Evolutionary conservation across 2,329 filamentous ascomycete genomes (phyloP), one percentile per base, ranked within the genome.

Genomic region (Monosporascus sp.): DNA sequence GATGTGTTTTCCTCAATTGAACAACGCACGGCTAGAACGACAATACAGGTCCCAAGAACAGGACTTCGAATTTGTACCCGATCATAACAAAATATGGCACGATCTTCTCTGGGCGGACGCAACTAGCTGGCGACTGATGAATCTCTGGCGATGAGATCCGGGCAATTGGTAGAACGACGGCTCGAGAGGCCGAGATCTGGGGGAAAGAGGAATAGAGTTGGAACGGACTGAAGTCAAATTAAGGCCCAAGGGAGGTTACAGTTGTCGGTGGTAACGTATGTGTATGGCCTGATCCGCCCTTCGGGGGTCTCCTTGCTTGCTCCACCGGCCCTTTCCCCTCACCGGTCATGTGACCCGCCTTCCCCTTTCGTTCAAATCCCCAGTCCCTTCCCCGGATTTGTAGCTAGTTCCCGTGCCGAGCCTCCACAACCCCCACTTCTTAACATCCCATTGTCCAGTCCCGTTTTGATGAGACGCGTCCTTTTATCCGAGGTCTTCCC

Each of bases 341-440:
- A 60, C 48, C 47, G 37, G 54, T 60, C 58, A 59, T 51, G 52
- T 60, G 58, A 55, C 6, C 48, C 54, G 47, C 57, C 55, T 58
- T 58, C 58, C 58, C 49, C 24, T 55, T 56, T 20, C 9, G 39
- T n/a, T 5, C 6, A 8, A 4, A 9, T 43, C 18, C 39, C 39
- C 39, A 43, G 39, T 14, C 8, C 37, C 35, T 6, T 37, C 35
- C 51, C 51, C 56, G 55, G 54, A 55, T 51, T 56, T 52, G 50
- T 35, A 20, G 2, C 20, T 43, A 43, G 39, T 43, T n/a, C n/a
- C 39, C 39, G 39, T 11, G 17, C n/a, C 9, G 39, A 31, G 3
- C 1, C 39, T 18, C 39, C 18, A 22, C 8, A 18, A 2, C 20
- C 39, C 39, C 27, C 9, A 9, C 11, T 31, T 9, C 5, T 5